Evolutionary conservation across 345 rosid genomes (phyloP).

Genomic region (Eucalyptus cladocalyx): DNA sequence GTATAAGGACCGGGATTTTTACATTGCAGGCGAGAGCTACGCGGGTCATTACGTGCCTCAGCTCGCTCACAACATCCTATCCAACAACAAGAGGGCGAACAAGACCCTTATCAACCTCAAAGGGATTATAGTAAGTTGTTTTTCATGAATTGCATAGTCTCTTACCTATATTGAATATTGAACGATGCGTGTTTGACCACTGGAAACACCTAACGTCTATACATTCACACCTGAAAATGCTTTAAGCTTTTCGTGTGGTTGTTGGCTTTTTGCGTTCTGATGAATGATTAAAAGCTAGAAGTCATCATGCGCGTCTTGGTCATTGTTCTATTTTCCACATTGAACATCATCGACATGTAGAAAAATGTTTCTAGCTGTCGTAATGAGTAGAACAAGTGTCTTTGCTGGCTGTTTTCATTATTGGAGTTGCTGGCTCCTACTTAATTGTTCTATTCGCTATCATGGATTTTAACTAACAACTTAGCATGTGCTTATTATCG

Average conservation of each 20-base stretch:
- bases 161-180: neutral
- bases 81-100: constrained; percentile 28
- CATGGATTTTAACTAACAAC: neutral
- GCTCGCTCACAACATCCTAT: constrained; percentile 55
- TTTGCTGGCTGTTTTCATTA: neutral
- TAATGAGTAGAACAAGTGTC: neutral
- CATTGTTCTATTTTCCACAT: neutral
- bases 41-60: constrained; percentile 91
- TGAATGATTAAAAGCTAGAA: neutral
- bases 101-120: constrained; percentile 54
- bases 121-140: constrained; percentile 45
- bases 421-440: neutral
- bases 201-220: neutral
- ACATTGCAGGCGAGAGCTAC: constrained; percentile 85
- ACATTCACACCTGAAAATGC: neutral
- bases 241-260: neutral
- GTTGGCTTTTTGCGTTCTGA: neutral
- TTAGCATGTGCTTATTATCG: neutral
- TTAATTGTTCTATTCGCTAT: neutral
- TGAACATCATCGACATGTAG: neutral
- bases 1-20: constrained; percentile 53
- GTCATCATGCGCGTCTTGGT: neutral
- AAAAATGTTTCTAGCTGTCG: neutral
- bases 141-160: neutral
- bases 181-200: neutral